phyloP scores from a whole-genome alignment of 257 asterid genomes.

The Solanum pinnatisectum region DNA sequence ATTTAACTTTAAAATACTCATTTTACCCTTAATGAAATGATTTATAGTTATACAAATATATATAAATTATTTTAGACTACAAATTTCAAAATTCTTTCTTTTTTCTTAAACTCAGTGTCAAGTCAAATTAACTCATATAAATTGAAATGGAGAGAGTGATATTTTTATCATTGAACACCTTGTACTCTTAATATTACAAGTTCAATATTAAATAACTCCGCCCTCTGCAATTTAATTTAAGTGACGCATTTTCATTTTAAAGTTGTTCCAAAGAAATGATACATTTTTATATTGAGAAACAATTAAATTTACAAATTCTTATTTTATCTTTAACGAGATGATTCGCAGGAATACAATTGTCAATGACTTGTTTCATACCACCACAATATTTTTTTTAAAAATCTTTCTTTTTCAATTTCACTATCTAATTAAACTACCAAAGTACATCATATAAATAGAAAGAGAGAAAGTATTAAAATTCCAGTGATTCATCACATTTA shows the following conservation, averaged over 20 bases:
- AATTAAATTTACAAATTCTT: not conserved
- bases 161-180: not conserved
- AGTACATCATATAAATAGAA: not conserved
- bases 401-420: not conserved
- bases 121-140: not conserved
- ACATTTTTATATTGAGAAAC: not conserved
- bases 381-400: not conserved
- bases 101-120: not conserved
- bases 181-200: not conserved
- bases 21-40: too few relatives aligned
- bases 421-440: not conserved
- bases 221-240: not conserved
- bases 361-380: not conserved
- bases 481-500: not conserved
- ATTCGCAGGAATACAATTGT: not conserved
- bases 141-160: not conserved
- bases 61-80: too few relatives aligned
- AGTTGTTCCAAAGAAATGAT: not conserved
- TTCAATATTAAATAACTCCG: not conserved
- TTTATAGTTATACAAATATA: too few relatives aligned
- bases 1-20: not conserved
- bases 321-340: not conserved
- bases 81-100: too few relatives aligned
- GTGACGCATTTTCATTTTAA: not conserved
- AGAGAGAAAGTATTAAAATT: not conserved